Evolutionary conservation across 371 early-diverging fungal species (phyloP), one percentile per base, ranked within the genome.

Genomic region (Circinella minor): DNA sequence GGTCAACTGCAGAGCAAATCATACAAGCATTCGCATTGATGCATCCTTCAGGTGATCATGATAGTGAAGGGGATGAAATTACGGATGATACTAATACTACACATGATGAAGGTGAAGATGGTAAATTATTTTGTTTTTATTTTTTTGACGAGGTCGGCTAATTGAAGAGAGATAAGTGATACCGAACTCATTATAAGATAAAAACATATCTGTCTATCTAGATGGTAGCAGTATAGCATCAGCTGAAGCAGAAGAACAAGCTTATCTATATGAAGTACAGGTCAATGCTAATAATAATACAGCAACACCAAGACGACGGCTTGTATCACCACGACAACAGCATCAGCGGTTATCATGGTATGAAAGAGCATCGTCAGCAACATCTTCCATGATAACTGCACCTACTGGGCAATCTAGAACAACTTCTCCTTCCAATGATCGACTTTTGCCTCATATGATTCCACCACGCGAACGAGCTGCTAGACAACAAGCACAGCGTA

Each of bases 21-120:
- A 82, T 84, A 36, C 82, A 81, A 39, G 73, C 80, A 55, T 80
- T 81, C 67, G 76, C 80, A 4, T 64, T 73, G 7, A 76, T 81
- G 76, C 71, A 71, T 65, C 78, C 79, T 7, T 75, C 78, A 10
- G 76, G 71, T 17, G 78, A 71, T 27, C 73, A 72, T 55, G 70
- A 77, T 63, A 65, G 59, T 49, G 63, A 61, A 0, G 68, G 63
- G 9, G 65, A 70, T 39, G 49, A 69, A 18, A 34, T 57, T 5
- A 61, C 59, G 14, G 55, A 47, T 17, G 65, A 51, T 57, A 66
- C 43, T 43, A 27, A 1, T 27, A 43, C 73, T 47, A 75, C 78
- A 36, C 76, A 70, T 57, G 78, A 81, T 46, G 81, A 77, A 18
- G 62, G 11, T 39, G 47, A 43, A 8, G 62, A 43, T 3, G 51